Percentiles rank a stretch among this genome's conserved stretches.
These are phyloP conservation scores for Fistulinella staudtii DNA, from an alignment of 1,284 basidiomycete species.

Conservation along the genomic window DNA sequence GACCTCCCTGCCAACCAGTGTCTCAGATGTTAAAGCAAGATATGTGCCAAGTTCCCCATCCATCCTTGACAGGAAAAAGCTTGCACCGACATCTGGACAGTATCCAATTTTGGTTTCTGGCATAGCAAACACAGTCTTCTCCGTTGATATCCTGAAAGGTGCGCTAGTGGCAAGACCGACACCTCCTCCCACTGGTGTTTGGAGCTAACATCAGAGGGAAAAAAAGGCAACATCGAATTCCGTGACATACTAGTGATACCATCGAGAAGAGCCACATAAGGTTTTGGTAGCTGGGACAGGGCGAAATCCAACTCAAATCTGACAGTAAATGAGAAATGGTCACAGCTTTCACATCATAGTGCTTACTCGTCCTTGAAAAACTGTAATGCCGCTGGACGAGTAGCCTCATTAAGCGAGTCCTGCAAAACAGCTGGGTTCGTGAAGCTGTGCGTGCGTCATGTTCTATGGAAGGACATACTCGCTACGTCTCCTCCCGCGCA, in stretches of 20 bases:
- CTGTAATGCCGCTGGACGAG: constrained; percentile 61
- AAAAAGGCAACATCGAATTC: constrained; percentile 8
- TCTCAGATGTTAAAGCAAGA: constrained; percentile 84
- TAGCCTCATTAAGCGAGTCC: constrained; percentile 45
- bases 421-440: constrained; percentile 50
- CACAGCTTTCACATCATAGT: constrained; percentile 2
- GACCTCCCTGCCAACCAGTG: constrained; percentile 70
- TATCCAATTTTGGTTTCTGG: constrained; percentile 94
- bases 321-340: constrained; percentile 5
- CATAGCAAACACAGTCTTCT: constrained; percentile 94
- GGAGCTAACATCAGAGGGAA: constrained; percentile 18
- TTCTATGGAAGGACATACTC: constrained; percentile 44
- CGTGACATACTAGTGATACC: constrained; percentile 79
- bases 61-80: constrained; percentile 83
- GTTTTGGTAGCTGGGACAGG: constrained; percentile 76
- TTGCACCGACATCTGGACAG: constrained; percentile 90
- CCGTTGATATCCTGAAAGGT: constrained; percentile 90
- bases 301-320: constrained; percentile 90
- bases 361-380: constrained; percentile 91
- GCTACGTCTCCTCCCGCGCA: constrained; percentile 96
- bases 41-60: constrained; percentile 94
- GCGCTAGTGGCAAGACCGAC: constrained; percentile 89
- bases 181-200: constrained; percentile 85
- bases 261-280: constrained; percentile 88
- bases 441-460: constrained; percentile 9